Evolutionary conservation across 495 filamentous ascomycete species (phyloP).

Genomic region (Penicillium atrosanguineum): DNA sequence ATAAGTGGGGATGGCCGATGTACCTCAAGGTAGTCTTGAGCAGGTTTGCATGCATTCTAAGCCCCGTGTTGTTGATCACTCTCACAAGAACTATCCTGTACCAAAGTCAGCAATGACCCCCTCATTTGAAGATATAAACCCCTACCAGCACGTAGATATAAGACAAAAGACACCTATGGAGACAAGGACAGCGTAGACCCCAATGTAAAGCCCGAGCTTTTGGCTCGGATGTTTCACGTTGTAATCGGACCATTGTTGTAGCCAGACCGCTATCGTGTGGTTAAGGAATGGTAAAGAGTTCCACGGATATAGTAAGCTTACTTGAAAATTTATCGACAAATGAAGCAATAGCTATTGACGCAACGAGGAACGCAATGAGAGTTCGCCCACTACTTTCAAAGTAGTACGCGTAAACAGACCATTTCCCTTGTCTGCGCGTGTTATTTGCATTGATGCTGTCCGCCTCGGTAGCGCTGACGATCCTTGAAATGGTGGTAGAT

Average conservation of each 20-base stretch:
- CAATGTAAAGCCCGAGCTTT: constrained; percentile 41
- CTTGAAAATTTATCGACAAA: neutral
- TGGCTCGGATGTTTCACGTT: constrained; percentile 31
- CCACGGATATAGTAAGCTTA: neutral
- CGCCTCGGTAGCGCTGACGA: neutral
- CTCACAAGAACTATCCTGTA: constrained; percentile 15
- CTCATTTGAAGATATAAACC: neutral
- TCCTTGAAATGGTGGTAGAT: neutral
- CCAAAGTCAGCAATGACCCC: constrained; percentile 6
- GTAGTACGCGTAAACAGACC: constrained; percentile 51
- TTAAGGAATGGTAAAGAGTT: neutral
- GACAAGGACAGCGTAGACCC: constrained; percentile 43
- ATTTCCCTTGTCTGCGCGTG: constrained; percentile 36
- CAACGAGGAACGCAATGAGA: neutral
- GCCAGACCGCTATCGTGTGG: constrained; percentile 38
- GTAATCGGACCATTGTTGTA: constrained; percentile 44
- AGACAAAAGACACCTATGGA: constrained; percentile 22
- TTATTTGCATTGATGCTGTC: neutral
- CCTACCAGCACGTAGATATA: constrained; percentile 30
- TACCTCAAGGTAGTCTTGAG: constrained; percentile 20
- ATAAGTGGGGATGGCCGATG: too few relatives aligned
- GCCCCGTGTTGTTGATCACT: constrained; percentile 31
- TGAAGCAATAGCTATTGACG: neutral
- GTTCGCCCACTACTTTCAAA: constrained; percentile 22
- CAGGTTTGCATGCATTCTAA: constrained; percentile 25